These are phyloP conservation scores for Acmispon strigosus DNA, from an alignment of 306 rosid genomes.

Conservation along the genomic window DNA sequence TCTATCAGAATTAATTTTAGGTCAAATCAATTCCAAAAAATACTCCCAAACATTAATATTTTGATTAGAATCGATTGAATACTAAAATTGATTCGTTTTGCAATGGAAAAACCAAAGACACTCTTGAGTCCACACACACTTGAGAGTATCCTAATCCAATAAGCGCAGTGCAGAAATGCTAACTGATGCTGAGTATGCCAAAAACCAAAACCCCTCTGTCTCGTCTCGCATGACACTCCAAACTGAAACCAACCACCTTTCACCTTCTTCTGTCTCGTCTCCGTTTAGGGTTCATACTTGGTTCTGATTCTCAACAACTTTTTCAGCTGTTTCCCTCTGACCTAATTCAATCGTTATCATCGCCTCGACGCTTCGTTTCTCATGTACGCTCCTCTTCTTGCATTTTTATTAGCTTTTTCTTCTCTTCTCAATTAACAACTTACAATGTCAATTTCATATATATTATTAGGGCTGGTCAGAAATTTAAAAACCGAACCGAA, in stretches of 20 bases:
- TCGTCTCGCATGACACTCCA: background rate
- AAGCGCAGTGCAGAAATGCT: too few species aligned
- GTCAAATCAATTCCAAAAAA: too few species aligned
- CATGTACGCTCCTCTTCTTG: background rate
- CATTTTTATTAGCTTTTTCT: background rate
- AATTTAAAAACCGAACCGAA: too few species aligned
- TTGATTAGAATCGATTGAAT: too few species aligned
- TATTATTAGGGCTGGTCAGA: too few species aligned
- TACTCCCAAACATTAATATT: too few species aligned
- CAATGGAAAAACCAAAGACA: too few species aligned
- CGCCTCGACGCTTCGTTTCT: background rate
- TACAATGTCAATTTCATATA: background rate
- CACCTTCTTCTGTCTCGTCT: background rate
- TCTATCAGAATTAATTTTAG: too few species aligned
- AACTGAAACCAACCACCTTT: background rate
- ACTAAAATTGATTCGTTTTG: too few species aligned
- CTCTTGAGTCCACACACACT: too few species aligned
- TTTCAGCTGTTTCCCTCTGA: background rate
- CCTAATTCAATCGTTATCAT: background rate
- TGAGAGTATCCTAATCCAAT: too few species aligned
- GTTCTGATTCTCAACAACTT: background rate
- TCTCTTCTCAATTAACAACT: background rate
- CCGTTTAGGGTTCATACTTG: background rate
- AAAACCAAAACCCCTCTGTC: background rate
- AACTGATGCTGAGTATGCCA: too few species aligned